These are phyloP conservation scores for Penicillium soppii DNA, from an alignment of 495 filamentous ascomycete genomes.

Conservation along the genomic window DNA sequence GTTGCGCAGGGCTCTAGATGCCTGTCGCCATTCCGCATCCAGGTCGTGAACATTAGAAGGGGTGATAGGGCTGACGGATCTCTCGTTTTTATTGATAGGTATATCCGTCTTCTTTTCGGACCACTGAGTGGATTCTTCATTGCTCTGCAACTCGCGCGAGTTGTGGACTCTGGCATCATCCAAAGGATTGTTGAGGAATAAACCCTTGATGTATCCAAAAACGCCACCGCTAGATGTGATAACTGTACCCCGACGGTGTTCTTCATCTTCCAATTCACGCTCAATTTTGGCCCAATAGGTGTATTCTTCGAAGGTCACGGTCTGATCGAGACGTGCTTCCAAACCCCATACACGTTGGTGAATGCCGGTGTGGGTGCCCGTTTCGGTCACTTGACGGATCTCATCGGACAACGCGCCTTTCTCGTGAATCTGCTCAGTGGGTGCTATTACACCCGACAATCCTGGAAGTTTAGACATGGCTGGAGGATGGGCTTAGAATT, in stretches of 20 bases:
- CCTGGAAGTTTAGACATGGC: conserved; percentile 16
- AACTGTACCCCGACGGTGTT: not conserved
- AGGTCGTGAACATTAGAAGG: conserved; percentile 3
- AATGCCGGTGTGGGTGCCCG: conserved; percentile 1
- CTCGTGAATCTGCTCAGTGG: conserved; percentile 14
- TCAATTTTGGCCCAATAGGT: conserved; percentile 33
- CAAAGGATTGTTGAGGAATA: conserved; percentile 7
- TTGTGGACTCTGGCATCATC: conserved; percentile 6
- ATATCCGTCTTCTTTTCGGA: conserved; percentile 4
- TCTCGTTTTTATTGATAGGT: not conserved
- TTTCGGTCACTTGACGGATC: conserved; percentile 4
- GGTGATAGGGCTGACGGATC: not conserved
- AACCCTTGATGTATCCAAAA: conserved; percentile 8
- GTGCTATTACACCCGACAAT: conserved; percentile 11
- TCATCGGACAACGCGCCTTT: not conserved
- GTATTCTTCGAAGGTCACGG: conserved; percentile 36
- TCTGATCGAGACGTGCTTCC: conserved; percentile 26
- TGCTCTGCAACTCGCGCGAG: conserved; percentile 9
- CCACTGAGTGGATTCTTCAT: conserved; percentile 5
- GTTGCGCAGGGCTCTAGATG: conserved; percentile 47
- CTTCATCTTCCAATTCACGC: conserved; percentile 21
- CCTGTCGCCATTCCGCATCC: conserved; percentile 42
- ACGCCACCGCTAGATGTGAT: not conserved
- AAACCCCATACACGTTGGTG: conserved; percentile 24
- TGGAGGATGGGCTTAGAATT: no score